These are phyloP conservation scores for Fusarium poae DNA, from an alignment of 2,329 filamentous ascomycete species.

Conservation along the genomic window DNA sequence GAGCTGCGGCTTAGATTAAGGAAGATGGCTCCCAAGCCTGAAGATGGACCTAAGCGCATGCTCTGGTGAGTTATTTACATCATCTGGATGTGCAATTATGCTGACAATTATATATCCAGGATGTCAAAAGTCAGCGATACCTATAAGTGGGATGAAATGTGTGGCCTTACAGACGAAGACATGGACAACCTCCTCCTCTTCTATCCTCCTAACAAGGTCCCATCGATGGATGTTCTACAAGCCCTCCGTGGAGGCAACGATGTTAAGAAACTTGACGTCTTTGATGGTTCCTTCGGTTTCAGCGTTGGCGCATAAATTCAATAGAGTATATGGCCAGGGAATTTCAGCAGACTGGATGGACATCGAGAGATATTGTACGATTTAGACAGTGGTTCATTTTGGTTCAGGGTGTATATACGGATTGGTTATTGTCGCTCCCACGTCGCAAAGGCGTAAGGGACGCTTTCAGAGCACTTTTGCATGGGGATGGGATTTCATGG, in stretches of 20 bases:
- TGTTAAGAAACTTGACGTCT: slow-evolving; percentile 64
- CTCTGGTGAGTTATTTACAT: slow-evolving; percentile 72
- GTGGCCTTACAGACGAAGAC: slow-evolving; percentile 82
- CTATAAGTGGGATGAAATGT: slow-evolving; percentile 87
- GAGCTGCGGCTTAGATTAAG: slow-evolving; percentile 82
- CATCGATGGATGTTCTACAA: slow-evolving; percentile 66
- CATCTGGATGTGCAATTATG: neutral
- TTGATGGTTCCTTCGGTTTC: slow-evolving; percentile 72
- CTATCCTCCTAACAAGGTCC: slow-evolving; percentile 71
- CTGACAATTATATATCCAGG: slow-evolving; percentile 61
- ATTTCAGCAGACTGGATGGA: slow-evolving; percentile 2
- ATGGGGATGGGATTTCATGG: slow-evolving; percentile 11
- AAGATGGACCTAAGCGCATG: slow-evolving; percentile 90
- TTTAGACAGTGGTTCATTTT: slow-evolving; percentile 36
- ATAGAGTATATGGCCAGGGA: neutral
- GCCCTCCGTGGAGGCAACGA: slow-evolving; percentile 64
- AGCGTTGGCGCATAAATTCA: slow-evolving; percentile 60
- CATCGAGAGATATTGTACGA: slow-evolving; percentile 37
- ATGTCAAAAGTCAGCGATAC: slow-evolving; percentile 93
- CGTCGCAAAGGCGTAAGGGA: slow-evolving; percentile 2
- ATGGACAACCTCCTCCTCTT: slow-evolving; percentile 87
- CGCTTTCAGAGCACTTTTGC: slow-evolving; percentile 12
- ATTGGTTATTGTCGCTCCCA: slow-evolving; percentile 27
- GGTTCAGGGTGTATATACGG: slow-evolving; percentile 42
- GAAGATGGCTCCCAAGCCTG: slow-evolving; percentile 76